Evolutionary conservation across 345 rosid genomes (phyloP).

Genomic region (Kandelia obovata): DNA sequence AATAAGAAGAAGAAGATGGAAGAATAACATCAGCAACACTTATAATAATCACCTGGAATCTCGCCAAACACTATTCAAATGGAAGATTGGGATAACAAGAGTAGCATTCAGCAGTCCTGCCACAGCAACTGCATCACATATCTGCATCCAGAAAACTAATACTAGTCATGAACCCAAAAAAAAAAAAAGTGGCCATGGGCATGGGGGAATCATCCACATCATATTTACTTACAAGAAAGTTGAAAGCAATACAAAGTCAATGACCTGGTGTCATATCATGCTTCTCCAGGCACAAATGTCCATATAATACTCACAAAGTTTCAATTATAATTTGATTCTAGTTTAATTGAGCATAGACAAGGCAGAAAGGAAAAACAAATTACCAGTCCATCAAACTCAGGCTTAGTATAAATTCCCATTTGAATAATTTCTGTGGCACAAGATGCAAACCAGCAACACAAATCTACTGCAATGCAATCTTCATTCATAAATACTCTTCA

Average conservation of each 20-base stretch:
- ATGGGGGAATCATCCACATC: not conserved
- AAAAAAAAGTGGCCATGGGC: not conserved
- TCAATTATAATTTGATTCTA: not conserved
- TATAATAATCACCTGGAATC: constrained; percentile 77
- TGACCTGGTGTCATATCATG: not conserved
- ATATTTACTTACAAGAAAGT: not conserved
- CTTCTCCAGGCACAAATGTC: not conserved
- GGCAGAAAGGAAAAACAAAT: not conserved
- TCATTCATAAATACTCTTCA: not conserved
- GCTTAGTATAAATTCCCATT: too few species aligned
- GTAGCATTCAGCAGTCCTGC: constrained; percentile 96
- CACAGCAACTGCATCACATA: constrained; percentile 98
- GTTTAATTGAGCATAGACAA: too few species aligned
- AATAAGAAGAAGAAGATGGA: not conserved
- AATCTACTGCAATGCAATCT: too few species aligned
- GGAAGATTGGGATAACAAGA: constrained; percentile 89
- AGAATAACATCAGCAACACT: constrained; percentile 2
- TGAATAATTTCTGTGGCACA: too few species aligned
- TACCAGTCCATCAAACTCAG: not conserved
- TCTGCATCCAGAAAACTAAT: constrained; percentile 31
- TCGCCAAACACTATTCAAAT: constrained; percentile 94
- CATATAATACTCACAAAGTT: not conserved
- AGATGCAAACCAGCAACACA: too few species aligned
- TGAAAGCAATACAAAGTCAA: not conserved
- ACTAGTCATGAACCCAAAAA: not conserved